Base-by-base conservation (phyloP, 2,329 filamentous ascomycete species). In the Mariannaea elegans region DNA sequence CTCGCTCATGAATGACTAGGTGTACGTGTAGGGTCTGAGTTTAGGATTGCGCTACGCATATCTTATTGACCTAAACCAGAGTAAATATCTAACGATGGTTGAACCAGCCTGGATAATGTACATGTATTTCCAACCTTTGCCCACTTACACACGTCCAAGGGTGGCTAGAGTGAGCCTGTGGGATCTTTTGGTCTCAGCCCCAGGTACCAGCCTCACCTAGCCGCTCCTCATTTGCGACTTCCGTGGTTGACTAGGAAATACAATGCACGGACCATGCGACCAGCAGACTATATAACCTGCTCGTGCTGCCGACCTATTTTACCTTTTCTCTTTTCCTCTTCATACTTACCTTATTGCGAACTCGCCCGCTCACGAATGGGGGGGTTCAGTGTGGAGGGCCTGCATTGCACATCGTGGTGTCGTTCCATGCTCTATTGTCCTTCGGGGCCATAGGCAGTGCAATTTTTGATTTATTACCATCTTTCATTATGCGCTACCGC, bases 351-450 rank as follows among this genome's bases (percentile, higher is more conserved):
- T 83, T 82, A 74, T 76, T 74, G 72, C 72, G 75, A 71, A 68
- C 61, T 65, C 65, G 69, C 72, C 71, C 71, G 80, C 72, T 83
- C 81, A 82, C 64, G 77, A 79, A 77, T 71, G 65, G 73, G 71
- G 68, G 69, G 56, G 66, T 67, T 73, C 76, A 81, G 77, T 71
- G 69, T 68, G 76, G 77, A 73, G 76, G 75, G 76, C 79, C 80
- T 83, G 80, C 80, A 83, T 82, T 80, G 80, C 80, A 84, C 81
- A 80, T 72, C 79, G 80, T 77, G 81, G 80, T 76, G 79, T 80
- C 75, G 70, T 75, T 74, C 76, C 73, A 71, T 69, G 65, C 76
- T 81, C 77, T 76, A 81, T 81, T 82, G 80, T 78, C 79, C 79
- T 82, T 81, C 76, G 76, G 78, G 78, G 77, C 80, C 81, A 79